Evolutionary conservation across 441 rosid species (phyloP), one percentile per base, ranked within the genome.

Genomic region (Jatropha podagrica): DNA sequence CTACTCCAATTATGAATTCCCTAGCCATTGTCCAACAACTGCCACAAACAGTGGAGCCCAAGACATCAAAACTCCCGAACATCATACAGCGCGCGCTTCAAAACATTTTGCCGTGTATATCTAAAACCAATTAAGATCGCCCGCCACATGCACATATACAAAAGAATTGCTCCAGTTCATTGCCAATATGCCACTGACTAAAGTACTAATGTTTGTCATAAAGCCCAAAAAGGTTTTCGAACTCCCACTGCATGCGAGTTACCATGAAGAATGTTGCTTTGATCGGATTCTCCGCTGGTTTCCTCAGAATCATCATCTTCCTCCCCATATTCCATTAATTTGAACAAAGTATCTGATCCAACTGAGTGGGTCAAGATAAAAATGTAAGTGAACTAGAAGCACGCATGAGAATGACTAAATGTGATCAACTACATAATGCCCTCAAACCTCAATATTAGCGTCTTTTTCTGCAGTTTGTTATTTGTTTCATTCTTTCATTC

Each of bases 291-390:
- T 68, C 78, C 85, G 20, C 74, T 51, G 23, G 79, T 69, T 80
- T 85, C 92, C n/a, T 90, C 90, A 0, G 77, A 62, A 44, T 90
- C 93, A 8, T 90, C 91, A 41, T 95, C 95, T 27, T 93, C 99
- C 7, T 95, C 94, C n/a, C 98, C 93, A 78, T 95, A 91, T 77
- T 94, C 93, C 94, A 93, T 88, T 80, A 95, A 80, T 84, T 93
- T 91, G 74, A 92, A 86, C 80, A 93, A 85, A 55, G 99, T 96
- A 80, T 93, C 99, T 89, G 94, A 76, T 81, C 86, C 38, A 79
- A 74, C 69, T 54, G 55, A 27, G 69, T 23, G 38, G 51, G 46
- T 76, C 37, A 55, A 63, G 27, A 60, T 2, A 27, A 56, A 8
- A 59, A 61, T 20, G 46, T 54, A 41, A 72, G 70, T 54, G 1